A percentile compares a stretch with the other conserved stretches of the same genome.
phyloP scores from a whole-genome alignment of 1,284 basidiomycete species.

The Ceratobasidium sp. region DNA sequence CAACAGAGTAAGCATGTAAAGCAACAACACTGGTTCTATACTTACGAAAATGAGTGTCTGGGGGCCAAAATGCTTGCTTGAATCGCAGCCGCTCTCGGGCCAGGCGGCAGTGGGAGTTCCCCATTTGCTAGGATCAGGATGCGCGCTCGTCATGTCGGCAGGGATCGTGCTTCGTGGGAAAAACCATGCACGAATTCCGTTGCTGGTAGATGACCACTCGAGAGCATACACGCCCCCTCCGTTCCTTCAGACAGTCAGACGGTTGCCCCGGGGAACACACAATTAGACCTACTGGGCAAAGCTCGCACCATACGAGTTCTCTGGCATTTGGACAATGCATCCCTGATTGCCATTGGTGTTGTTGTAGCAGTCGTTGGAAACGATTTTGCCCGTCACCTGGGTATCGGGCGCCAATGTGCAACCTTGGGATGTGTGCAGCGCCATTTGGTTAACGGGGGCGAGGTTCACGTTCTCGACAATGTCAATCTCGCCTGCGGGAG shows the following conservation, averaged over 20 bases:
- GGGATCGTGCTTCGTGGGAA: slow-evolving; percentile 37
- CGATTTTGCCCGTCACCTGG: slow-evolving; percentile 35
- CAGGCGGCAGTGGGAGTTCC: slow-evolving; percentile 40
- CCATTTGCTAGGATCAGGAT: slow-evolving; percentile 38
- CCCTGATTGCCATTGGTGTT: slow-evolving; percentile 41
- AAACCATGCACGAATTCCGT: slow-evolving; percentile 38
- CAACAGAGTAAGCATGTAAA: not conserved
- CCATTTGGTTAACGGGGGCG: slow-evolving; percentile 41
- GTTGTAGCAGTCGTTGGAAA: slow-evolving; percentile 42
- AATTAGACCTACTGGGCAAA: slow-evolving; percentile 37
- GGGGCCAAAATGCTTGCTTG: slow-evolving; percentile 37
- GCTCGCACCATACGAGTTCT: slow-evolving; percentile 40
- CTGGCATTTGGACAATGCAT: slow-evolving; percentile 40
- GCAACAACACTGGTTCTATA: not conserved
- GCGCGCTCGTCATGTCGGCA: slow-evolving; percentile 28
- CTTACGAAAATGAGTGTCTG: slow-evolving; percentile 39
- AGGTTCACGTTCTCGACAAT: slow-evolving; percentile 44
- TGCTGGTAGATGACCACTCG: slow-evolving; percentile 41
- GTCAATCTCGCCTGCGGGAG: slow-evolving; percentile 42
- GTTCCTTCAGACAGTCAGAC: not conserved
- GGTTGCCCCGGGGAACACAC: not conserved
- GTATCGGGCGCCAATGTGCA: slow-evolving; percentile 29
- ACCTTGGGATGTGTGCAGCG: slow-evolving; percentile 42
- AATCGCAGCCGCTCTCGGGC: slow-evolving; percentile 37
- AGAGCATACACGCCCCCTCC: slow-evolving; percentile 43